Percentiles rank a stretch among this genome's conserved stretches.
phyloP scores from a whole-genome alignment of 1,139 yeast genomes.

The Saccharomycopsis crataegensis region DNA sequence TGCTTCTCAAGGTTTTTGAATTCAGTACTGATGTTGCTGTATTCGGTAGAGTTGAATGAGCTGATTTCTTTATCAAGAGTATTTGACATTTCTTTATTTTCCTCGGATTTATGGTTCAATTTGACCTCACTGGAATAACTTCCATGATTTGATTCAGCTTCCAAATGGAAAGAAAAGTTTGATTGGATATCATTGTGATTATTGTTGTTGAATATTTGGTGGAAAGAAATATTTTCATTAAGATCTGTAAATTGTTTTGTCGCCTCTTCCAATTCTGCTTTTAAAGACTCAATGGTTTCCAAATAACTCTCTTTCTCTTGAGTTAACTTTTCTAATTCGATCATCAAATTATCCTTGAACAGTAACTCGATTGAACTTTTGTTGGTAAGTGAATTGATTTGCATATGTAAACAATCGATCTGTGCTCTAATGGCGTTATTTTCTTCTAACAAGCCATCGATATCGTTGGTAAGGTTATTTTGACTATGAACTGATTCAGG shows the following conservation, averaged over 20 bases:
- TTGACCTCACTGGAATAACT: neutral
- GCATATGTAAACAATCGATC: neutral
- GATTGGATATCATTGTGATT: neutral
- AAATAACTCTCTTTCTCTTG: constrained; percentile 1
- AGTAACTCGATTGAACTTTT: constrained; percentile 4
- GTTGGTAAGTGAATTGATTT: neutral
- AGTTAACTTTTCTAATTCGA: constrained; percentile 10
- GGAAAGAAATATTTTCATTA: constrained; percentile 6
- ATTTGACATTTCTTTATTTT: neutral
- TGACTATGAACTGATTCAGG: neutral
- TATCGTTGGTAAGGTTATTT: neutral
- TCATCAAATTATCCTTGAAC: constrained; percentile 9
- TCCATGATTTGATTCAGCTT: neutral
- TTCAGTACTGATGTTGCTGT: neutral
- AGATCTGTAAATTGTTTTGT: constrained; percentile 6
- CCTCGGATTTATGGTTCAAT: neutral
- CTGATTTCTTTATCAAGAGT: constrained; percentile 7
- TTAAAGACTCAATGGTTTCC: constrained; percentile 1
- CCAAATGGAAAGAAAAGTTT: neutral
- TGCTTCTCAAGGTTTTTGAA: constrained; percentile 3
- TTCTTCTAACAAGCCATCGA: constrained; percentile 2
- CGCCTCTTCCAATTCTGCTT: constrained; percentile 10
- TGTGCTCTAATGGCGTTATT: constrained; percentile 1
- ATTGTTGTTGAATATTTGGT: neutral
- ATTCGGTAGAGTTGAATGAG: neutral